These are phyloP conservation scores for Mycosphaerella sp. DNA, from an alignment of 2,329 filamentous ascomycete genomes.

Conservation along the genomic window DNA sequence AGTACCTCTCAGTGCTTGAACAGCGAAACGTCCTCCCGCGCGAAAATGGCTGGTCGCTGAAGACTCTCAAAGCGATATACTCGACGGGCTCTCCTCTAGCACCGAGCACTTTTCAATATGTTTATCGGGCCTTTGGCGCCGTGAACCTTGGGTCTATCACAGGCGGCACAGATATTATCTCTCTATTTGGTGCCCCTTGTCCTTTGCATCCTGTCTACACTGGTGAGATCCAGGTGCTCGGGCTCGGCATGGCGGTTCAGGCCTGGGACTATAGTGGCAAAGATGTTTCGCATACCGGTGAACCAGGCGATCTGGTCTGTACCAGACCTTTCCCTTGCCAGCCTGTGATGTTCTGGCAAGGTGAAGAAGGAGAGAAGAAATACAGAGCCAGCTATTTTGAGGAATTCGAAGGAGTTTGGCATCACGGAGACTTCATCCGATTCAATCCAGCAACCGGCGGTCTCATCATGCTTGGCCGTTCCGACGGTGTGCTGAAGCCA, in stretches of 20 bases:
- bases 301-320: slow-evolving; percentile 85
- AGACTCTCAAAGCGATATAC: slow-evolving; percentile 73
- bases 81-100: slow-evolving; percentile 89
- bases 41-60: slow-evolving; percentile 51
- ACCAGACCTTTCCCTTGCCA: slow-evolving; percentile 81
- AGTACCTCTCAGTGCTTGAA: slow-evolving; percentile 87
- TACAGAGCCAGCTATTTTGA: slow-evolving; percentile 86
- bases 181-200: slow-evolving; percentile 82
- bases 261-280: slow-evolving; percentile 50
- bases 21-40: slow-evolving; percentile 61
- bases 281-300: slow-evolving; percentile 55
- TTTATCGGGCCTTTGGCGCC: slow-evolving; percentile 78
- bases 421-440: slow-evolving; percentile 87
- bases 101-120: slow-evolving; percentile 85
- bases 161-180: slow-evolving; percentile 93
- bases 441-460: slow-evolving; percentile 67
- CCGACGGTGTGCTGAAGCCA: slow-evolving; percentile 89
- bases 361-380: slow-evolving; percentile 62
- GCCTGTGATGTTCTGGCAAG: slow-evolving; percentile 77
- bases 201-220: slow-evolving; percentile 45
- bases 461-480: slow-evolving; percentile 83
- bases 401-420: slow-evolving; percentile 72
- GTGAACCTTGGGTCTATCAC: slow-evolving; percentile 91
- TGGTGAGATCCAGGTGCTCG: slow-evolving; percentile 47
- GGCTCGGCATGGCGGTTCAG: slow-evolving; percentile 47